Conservation (phyloP, 768 basidiomycete genomes). For the Leccinum subtestaceum region DNA sequence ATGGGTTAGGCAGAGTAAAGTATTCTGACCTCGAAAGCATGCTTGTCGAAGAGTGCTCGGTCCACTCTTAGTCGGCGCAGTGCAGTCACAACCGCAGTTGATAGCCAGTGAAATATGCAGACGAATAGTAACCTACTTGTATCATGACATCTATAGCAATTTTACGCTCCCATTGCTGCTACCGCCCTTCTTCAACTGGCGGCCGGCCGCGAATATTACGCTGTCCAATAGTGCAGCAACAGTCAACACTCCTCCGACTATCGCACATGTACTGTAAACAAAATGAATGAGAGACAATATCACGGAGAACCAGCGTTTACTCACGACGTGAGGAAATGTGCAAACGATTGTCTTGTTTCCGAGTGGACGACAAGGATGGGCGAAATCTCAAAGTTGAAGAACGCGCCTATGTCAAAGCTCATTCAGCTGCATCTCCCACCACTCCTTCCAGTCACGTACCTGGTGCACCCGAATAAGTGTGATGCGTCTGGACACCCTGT, state of each 20-base stretch:
- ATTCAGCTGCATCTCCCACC: not conserved
- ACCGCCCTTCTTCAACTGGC: conserved; percentile 64
- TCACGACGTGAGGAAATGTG: conserved; percentile 96
- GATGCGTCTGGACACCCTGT: conserved; percentile 68
- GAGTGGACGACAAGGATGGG: conserved; percentile 92
- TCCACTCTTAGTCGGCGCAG: conserved; percentile 17
- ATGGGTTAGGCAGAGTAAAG: conserved; percentile 18
- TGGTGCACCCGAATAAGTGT: conserved; percentile 74
- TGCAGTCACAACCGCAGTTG: not conserved
- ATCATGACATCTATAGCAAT: conserved; percentile 28
- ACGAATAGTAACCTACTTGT: conserved; percentile 4
- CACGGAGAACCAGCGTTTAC: conserved; percentile 31
- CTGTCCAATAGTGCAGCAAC: conserved; percentile 88
- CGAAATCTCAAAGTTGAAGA: conserved; percentile 96
- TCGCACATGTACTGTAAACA: conserved; percentile 80
- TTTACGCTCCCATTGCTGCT: conserved; percentile 30
- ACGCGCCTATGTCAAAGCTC: conserved; percentile 51
- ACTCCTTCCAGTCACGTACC: conserved; percentile 29
- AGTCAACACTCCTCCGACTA: conserved; percentile 95
- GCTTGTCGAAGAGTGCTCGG: conserved; percentile 19
- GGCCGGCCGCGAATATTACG: conserved; percentile 78
- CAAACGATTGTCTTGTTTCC: conserved; percentile 91
- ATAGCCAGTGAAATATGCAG: conserved; percentile 17
- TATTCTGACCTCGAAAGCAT: conserved; percentile 17
- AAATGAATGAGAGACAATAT: not conserved